Evolutionary conservation across 2,329 filamentous ascomycete genomes (phyloP).

Genomic region (Alternaria sp.): DNA sequence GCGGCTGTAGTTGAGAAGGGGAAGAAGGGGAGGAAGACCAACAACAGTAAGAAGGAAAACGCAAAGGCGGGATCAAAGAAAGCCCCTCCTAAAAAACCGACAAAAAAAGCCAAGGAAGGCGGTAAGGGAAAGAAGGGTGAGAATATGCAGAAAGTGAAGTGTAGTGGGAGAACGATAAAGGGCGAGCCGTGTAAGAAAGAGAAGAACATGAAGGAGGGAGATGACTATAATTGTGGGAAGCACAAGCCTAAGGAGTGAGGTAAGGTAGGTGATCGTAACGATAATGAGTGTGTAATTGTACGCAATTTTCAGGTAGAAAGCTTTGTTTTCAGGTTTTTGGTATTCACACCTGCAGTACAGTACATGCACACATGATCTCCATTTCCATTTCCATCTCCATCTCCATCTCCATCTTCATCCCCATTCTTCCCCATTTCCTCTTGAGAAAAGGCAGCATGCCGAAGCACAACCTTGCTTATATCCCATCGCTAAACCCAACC

Average conservation of each 20-base stretch:
- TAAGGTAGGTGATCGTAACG: neutral
- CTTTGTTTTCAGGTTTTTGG: neutral
- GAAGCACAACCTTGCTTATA: neutral
- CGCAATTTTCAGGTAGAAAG: neutral
- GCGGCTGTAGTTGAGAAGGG: neutral
- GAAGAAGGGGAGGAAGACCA: neutral
- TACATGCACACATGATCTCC: neutral
- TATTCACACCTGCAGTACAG: neutral
- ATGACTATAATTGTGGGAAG: neutral
- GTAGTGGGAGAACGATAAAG: neutral
- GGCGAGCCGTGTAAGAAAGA: neutral
- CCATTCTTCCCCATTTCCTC: neutral
- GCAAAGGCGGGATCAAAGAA: fast-evolving
- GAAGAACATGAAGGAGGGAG: neutral
- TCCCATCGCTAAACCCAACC: neutral
- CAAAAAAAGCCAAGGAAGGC: neutral
- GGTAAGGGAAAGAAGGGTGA: neutral
- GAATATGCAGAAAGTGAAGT: neutral
- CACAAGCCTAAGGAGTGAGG: neutral
- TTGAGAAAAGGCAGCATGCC: neutral
- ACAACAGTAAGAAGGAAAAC: neutral
- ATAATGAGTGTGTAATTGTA: neutral
- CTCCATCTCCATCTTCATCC: neutral
- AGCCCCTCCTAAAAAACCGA: neutral
- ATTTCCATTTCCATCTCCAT: neutral